Evolutionary conservation across 2,329 filamentous ascomycete genomes (phyloP), one percentile per base, ranked within the genome.

Genomic region (Curvularia verruculosa): DNA sequence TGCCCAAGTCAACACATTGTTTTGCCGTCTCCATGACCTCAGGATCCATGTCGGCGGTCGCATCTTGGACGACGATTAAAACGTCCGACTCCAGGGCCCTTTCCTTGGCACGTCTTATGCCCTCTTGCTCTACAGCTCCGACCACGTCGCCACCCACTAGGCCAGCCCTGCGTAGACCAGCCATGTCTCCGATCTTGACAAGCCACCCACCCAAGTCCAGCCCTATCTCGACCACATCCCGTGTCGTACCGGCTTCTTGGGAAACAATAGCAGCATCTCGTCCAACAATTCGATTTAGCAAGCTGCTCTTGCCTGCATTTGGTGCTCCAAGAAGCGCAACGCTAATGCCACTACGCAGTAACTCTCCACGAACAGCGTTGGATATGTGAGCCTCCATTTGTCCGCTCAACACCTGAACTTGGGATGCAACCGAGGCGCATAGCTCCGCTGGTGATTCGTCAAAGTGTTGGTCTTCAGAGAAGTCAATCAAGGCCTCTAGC

Each of bases 381-480:
- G 83, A 78, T 63, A 92, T 85, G 76, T 96, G 91, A 29, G 86
- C 75, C 13, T 80, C 79, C 57, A 98, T 87, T 54, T 87, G 83
- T 28, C 74, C 71, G 52, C 87, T 79, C 54, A 98, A 84, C 0
- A 70, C 74, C 1, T 75, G 71, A 2, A 96, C 85, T 69, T 92
- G 87, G 0, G 64, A 65, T 1, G 86, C 84, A 28, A 97, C 90
- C 47, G 87, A 91, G 0, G 72, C 75, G 43, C 96, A 83, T 21
- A 98, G 81, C 53, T 90, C 84, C 0, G 83, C 79, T 0, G 92
- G 90, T 2, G 91, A 89, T 76, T 96, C 92, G 66, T 98, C 93
- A 70, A 99, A 96, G 78, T 98, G 91, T 77, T 99, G 94, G 70
- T 98, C 95, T 75, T 99, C 95, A 1, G 91, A 90, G 74, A 99